Conservation (phyloP, 352 stramenopile species). For the Globisporangium okanoganense region DNA sequence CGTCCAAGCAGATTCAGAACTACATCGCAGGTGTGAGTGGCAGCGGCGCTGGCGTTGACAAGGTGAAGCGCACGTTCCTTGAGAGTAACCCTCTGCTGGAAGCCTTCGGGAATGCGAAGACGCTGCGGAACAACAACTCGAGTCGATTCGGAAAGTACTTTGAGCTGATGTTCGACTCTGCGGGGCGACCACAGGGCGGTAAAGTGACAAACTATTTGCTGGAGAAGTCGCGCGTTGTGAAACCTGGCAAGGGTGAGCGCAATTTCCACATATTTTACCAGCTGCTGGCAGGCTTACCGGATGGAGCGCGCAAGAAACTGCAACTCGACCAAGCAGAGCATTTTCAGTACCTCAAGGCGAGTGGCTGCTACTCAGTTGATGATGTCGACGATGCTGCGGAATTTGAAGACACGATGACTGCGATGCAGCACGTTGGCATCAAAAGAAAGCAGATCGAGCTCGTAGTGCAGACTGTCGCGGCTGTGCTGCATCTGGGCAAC, state of each 20-base stretch:
- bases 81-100: conserved; percentile 95
- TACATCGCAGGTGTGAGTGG: conserved; percentile 84
- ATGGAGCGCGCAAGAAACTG: conserved; percentile 62
- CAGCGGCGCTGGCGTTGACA: conserved; percentile 75
- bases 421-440: conserved; percentile 87
- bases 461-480: conserved; percentile 80
- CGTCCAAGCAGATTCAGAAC: conserved; percentile 89
- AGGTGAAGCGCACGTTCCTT: conserved; percentile 89
- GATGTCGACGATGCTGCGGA: conserved; percentile 90
- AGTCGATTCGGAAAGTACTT: conserved; percentile 96
- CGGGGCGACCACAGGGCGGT: conserved; percentile 71
- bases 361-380: conserved; percentile 87
- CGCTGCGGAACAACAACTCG: conserved; percentile 94
- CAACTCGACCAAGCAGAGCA: conserved; percentile 63
- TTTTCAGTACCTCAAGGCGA: conserved; percentile 89
- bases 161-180: conserved; percentile 91
- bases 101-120: conserved; percentile 96
- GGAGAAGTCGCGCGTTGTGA: conserved; percentile 89
- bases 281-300: conserved; percentile 66
- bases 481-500: conserved; percentile 79
- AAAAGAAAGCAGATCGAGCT: conserved; percentile 88
- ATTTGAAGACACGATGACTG: conserved; percentile 83
- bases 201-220: conserved; percentile 92
- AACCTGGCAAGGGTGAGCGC: conserved; percentile 81
- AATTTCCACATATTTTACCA: conserved; percentile 97